Evolutionary conservation across 2,329 filamentous ascomycete species (phyloP), one percentile per base, ranked within the genome.

Genomic region (Diaporthe sp.): DNA sequence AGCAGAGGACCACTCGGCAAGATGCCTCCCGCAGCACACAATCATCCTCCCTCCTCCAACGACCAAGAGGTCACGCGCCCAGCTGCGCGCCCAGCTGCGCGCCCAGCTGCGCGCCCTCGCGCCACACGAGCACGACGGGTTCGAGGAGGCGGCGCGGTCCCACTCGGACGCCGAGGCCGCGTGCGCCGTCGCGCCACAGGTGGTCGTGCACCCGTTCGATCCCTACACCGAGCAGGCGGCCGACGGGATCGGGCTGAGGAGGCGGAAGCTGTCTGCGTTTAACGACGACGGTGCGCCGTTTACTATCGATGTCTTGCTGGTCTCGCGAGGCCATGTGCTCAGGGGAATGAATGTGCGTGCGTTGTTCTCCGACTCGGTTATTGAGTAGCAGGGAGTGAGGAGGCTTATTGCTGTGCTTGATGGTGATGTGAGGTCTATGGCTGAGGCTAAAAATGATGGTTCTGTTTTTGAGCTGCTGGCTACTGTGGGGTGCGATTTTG

Each of bases 361-460:
- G 13, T 2, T 62, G 39, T 46, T 65, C 2, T 65, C 39, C 4
- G 60, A 44, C 17, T 65, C 39, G 13, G 60, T 65, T 0, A 25
- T 65, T 22, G 25, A 65, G 60, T 39, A 65, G 60, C 60, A 31
- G 60, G 60, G 60, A 15, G 60, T 65, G 39, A 65, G 60, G 60
- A 46, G 60, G 39, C 60, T 65, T 46, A 25, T 62, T 46, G 39
- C 60, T 2, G 60, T 46, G 60, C 39, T 62, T 3, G 25, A 31
- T 31, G 39, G 22, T 28, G 60, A 46, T 44, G 60, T 62, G 15
- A 7, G 22, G n/a, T 25, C 39, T 8, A 62, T 62, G 60, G 39
- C 28, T 31, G 39, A 25, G n/a, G 60, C 60, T 4, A 22, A 31
- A n/a, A 39, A 46, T 31, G 39, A 46, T 15, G 39, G 31, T 42